phyloP scores from a whole-genome alignment of 2,329 filamentous ascomycete species.

The Cadophora sp. region DNA sequence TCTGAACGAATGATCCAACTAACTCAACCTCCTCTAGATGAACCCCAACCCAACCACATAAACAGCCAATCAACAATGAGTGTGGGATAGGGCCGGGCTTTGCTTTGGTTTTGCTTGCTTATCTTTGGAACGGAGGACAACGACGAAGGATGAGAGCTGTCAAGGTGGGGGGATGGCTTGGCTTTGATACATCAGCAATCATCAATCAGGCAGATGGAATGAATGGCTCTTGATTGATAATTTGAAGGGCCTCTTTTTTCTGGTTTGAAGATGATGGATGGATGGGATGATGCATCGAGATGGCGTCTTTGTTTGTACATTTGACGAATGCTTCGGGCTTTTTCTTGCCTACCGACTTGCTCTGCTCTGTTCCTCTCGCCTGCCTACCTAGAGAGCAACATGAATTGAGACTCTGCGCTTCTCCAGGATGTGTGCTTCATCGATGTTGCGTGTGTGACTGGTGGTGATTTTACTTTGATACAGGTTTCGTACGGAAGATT shows the following conservation, averaged over 20 bases:
- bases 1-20: background rate
- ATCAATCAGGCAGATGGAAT: background rate
- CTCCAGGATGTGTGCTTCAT: background rate
- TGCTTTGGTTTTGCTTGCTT: constrained; percentile 30
- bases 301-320: constrained; percentile 44
- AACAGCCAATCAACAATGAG: constrained; percentile 41
- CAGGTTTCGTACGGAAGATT: too few species aligned
- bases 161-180: background rate
- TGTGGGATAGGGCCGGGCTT: constrained; percentile 31
- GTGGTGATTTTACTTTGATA: too few species aligned
- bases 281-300: constrained; percentile 36
- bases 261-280: constrained; percentile 1
- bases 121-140: constrained; percentile 4
- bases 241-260: background rate
- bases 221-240: background rate
- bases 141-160: background rate
- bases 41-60: constrained; percentile 85
- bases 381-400: background rate
- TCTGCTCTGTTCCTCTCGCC: background rate
- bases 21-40: constrained; percentile 61
- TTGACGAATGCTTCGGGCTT: constrained; percentile 34
- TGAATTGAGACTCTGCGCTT: constrained; percentile 1
- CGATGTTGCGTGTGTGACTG: background rate
- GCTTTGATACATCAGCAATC: background rate
- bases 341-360: constrained; percentile 2